These are phyloP conservation scores for Neurospora cerealis DNA, from an alignment of 495 filamentous ascomycete species.

Conservation along the genomic window DNA sequence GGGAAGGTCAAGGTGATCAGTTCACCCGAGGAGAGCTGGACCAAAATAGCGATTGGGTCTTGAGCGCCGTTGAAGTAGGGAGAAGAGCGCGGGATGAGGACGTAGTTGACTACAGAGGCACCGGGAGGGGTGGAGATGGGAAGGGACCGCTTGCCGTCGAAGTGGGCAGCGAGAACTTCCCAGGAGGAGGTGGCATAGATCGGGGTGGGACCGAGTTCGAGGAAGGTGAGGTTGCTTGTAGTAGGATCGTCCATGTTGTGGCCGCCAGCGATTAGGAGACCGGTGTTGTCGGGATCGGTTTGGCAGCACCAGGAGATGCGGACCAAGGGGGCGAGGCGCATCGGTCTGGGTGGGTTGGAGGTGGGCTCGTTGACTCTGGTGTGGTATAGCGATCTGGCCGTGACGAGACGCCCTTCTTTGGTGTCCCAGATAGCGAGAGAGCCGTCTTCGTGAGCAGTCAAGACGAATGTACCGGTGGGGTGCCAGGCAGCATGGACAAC, in stretches of 20 bases:
- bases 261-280: slow-evolving; percentile 77
- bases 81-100: slow-evolving; percentile 65
- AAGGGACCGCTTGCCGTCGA: slow-evolving; percentile 57
- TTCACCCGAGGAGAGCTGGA: slow-evolving; percentile 75
- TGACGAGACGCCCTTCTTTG: slow-evolving; percentile 77
- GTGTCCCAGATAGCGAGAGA: slow-evolving; percentile 90
- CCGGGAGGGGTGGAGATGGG: slow-evolving; percentile 71
- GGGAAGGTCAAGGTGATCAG: slow-evolving; percentile 83
- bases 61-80: slow-evolving; percentile 81
- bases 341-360: slow-evolving; percentile 24
- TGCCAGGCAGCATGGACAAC: slow-evolving; percentile 84
- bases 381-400: slow-evolving; percentile 70
- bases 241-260: slow-evolving; percentile 47
- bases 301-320: slow-evolving; percentile 80
- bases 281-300: slow-evolving; percentile 80
- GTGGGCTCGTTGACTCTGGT: slow-evolving; percentile 53
- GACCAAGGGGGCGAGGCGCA: slow-evolving; percentile 51
- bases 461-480: slow-evolving; percentile 82
- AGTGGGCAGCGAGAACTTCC: slow-evolving; percentile 67
- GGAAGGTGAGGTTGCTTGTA: slow-evolving; percentile 65
- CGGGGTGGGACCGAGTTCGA: slow-evolving; percentile 83
- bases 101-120: slow-evolving; percentile 71
- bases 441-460: slow-evolving; percentile 82
- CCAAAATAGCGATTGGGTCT: slow-evolving; percentile 79
- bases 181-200: slow-evolving; percentile 84